Evolutionary conservation across 2,329 filamentous ascomycete species (phyloP).

Genomic region (Cladosporium sphaerospermum): DNA sequence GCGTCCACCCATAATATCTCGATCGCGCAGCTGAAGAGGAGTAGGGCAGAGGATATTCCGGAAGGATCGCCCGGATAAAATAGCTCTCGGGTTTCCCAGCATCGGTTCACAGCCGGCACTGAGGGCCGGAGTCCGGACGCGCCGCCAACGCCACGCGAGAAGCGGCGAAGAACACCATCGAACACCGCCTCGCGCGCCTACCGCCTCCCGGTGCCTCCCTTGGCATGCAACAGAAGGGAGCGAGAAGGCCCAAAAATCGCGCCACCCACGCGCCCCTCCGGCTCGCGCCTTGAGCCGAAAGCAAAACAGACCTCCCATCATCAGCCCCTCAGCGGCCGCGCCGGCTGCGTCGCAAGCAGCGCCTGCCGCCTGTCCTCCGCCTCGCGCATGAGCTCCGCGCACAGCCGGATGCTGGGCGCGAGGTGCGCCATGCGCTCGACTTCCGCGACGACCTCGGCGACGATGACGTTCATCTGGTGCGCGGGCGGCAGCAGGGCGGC

Average conservation of each 20-base stretch:
- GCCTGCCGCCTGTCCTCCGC: slow-evolving; percentile 64
- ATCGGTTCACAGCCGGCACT: not conserved
- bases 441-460: slow-evolving; percentile 69
- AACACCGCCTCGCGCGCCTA: too few relatives aligned
- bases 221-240: not conserved
- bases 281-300: not conserved
- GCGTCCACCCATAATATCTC: too few relatives aligned
- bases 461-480: slow-evolving; percentile 63
- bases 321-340: not conserved
- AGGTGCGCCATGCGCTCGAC: slow-evolving; percentile 68
- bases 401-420: slow-evolving; percentile 67
- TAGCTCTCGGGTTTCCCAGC: not conserved
- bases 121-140: not conserved
- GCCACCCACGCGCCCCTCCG: not conserved
- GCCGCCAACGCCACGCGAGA: not conserved
- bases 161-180: too few relatives aligned
- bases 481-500: slow-evolving; percentile 56
- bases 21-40: too few relatives aligned
- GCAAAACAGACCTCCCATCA: not conserved
- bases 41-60: not conserved
- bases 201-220: not conserved
- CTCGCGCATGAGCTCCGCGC: slow-evolving; percentile 75
- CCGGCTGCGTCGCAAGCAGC: slow-evolving; percentile 31
- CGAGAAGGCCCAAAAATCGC: not conserved
- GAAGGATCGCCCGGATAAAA: slow-evolving; percentile 4